Percentiles rank a stretch among this genome's conserved stretches.
Conservation (phyloP, 2,329 filamentous ascomycete species). For the Ophiosphaerella herpotricha region DNA sequence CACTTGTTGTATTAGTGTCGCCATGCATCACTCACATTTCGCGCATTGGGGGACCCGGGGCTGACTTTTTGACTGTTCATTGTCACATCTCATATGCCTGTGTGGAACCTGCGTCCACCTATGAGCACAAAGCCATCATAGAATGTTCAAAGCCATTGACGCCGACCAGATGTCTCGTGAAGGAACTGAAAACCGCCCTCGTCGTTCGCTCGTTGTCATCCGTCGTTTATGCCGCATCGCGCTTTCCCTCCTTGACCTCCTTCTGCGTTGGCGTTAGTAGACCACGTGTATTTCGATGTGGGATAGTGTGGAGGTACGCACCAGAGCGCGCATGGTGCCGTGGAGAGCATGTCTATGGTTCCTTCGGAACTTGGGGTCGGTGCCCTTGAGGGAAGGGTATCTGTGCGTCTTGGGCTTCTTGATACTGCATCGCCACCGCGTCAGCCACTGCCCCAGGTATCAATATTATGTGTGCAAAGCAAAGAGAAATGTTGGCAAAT, state of each 20-base stretch:
- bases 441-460: constrained; percentile 20
- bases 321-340: constrained; percentile 97
- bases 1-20: constrained; percentile 3
- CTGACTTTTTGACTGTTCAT: constrained; percentile 46
- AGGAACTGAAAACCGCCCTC: constrained; percentile 45
- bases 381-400: constrained; percentile 98
- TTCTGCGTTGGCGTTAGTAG: constrained; percentile 66
- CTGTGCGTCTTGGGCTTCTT: constrained; percentile 99
- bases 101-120: constrained; percentile 39
- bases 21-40: constrained; percentile 27
- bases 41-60: constrained; percentile 24
- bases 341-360: constrained; percentile 99
- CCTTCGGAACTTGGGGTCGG: constrained; percentile 99
- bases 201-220: constrained; percentile 37
- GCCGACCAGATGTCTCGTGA: constrained; percentile 48
- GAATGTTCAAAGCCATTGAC: constrained; percentile 49
- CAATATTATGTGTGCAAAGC: background rate
- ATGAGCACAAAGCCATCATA: constrained; percentile 43
- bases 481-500: background rate
- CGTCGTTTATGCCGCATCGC: constrained; percentile 74
- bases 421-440: constrained; percentile 67
- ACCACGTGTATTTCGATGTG: background rate
- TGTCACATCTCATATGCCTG: constrained; percentile 43
- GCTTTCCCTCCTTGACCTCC: constrained; percentile 96
- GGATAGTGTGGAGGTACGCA: constrained; percentile 57